A percentile compares a stretch with the other conserved stretches of the same genome.
phyloP scores from a whole-genome alignment of 2,329 filamentous ascomycete genomes.

The Botryotinia convoluta region DNA sequence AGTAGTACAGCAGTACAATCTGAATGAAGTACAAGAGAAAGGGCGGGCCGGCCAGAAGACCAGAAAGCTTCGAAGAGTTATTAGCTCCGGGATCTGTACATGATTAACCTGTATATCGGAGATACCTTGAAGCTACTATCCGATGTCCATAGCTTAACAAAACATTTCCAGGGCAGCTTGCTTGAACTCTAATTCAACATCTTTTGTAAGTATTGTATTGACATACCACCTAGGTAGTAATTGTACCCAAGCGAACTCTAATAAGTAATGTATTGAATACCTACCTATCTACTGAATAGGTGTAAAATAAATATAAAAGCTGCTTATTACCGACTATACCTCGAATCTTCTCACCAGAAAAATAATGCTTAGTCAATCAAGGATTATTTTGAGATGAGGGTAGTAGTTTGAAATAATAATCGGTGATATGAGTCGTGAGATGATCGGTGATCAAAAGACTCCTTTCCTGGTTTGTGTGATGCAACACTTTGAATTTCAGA shows the following conservation, averaged over 20 bases:
- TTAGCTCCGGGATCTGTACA: neutral
- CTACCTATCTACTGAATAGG: neutral
- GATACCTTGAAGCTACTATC: neutral
- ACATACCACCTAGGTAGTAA: neutral
- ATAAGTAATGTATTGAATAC: neutral
- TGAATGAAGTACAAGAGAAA: neutral
- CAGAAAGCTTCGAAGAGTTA: neutral
- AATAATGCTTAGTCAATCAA: neutral
- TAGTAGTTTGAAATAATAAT: too few species aligned
- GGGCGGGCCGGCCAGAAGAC: neutral
- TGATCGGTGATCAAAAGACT: neutral
- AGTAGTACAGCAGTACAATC: neutral
- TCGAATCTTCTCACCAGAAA: neutral
- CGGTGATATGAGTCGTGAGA: neutral
- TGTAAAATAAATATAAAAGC: too few species aligned
- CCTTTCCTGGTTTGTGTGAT: neutral
- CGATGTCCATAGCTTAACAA: too few species aligned
- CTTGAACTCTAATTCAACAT: conserved; percentile 1
- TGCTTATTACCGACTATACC: neutral
- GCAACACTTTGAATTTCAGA: neutral
- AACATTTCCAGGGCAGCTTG: neutral
- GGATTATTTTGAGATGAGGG: neutral
- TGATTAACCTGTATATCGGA: neutral
- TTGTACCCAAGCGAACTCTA: neutral
- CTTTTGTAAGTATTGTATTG: neutral